These are phyloP conservation scores for Strobilomyces echinocephalus DNA, from an alignment of 768 basidiomycete genomes.

Conservation along the genomic window DNA sequence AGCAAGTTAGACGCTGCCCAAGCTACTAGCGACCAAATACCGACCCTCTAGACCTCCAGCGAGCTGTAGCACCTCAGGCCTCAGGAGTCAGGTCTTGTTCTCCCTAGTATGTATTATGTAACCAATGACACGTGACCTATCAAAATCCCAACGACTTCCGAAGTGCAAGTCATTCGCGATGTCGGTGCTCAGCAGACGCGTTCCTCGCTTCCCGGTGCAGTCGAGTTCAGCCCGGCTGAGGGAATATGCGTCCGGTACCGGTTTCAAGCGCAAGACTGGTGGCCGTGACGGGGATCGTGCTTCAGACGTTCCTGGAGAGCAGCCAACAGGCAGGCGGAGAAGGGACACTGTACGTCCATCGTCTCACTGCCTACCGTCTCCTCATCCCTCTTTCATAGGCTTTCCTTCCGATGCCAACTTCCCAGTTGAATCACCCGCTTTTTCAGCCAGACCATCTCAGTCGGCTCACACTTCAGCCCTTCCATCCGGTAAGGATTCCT, in stretches of 20 bases:
- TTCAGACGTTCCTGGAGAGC: slow-evolving; percentile 15
- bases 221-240: background rate
- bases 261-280: slow-evolving; percentile 23
- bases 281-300: slow-evolving; percentile 3
- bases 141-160: too few species aligned
- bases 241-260: slow-evolving; percentile 15
- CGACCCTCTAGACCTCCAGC: too few species aligned
- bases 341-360: slow-evolving; percentile 18
- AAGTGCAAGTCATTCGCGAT: slow-evolving; percentile 3
- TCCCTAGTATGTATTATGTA: too few species aligned
- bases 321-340: slow-evolving; percentile 20
- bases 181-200: slow-evolving; percentile 15
- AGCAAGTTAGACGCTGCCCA: too few species aligned
- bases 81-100: too few species aligned
- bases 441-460: slow-evolving; percentile 38
- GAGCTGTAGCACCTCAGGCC: too few species aligned
- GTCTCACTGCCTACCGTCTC: background rate
- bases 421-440: slow-evolving; percentile 36
- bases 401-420: slow-evolving; percentile 39
- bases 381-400: slow-evolving; percentile 27
- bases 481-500: slow-evolving; percentile 38
- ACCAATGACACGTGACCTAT: slow-evolving; percentile 5
- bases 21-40: too few species aligned
- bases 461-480: slow-evolving; percentile 36
- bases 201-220: slow-evolving; percentile 5